Evolutionary conservation across 106 monocot genomes (phyloP).

Genomic region (Phalaenopsis equestris): DNA sequence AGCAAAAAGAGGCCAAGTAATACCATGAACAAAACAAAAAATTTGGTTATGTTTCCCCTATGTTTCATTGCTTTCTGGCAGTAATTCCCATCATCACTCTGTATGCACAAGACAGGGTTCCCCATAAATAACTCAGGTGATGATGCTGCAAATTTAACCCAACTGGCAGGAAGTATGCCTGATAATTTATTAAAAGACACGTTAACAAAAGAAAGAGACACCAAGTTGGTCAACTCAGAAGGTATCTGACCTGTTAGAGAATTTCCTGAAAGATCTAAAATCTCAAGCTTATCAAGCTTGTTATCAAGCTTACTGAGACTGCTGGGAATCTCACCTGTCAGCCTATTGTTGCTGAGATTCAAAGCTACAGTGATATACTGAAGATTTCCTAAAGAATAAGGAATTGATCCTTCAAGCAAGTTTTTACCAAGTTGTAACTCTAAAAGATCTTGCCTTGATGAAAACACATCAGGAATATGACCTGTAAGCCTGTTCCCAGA

Average conservation of each 20-base stretch:
- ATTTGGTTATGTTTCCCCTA: slow-evolving; percentile 8
- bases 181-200: slow-evolving; percentile 54
- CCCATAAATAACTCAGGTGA: slow-evolving; percentile 38
- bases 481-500: slow-evolving; percentile 45
- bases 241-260: slow-evolving; percentile 58
- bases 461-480: slow-evolving; percentile 52
- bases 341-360: slow-evolving; percentile 43
- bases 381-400: slow-evolving; percentile 50
- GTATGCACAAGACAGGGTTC: slow-evolving; percentile 33
- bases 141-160: slow-evolving; percentile 41
- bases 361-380: slow-evolving; percentile 42
- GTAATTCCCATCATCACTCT: slow-evolving; percentile 2
- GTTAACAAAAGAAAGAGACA: slow-evolving; percentile 56
- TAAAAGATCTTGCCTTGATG: slow-evolving; percentile 32
- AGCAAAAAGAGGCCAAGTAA: slow-evolving; percentile 18
- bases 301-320: slow-evolving; percentile 50
- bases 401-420: slow-evolving; percentile 46
- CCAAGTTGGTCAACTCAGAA: slow-evolving; percentile 37
- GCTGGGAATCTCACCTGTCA: slow-evolving; percentile 43
- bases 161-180: slow-evolving; percentile 37
- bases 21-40: slow-evolving; percentile 3
- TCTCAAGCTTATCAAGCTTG: slow-evolving; percentile 48
- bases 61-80: slow-evolving; percentile 5
- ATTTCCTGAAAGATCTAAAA: slow-evolving; percentile 60
- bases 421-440: slow-evolving; percentile 65